These are phyloP conservation scores for Pseudogymnoascus sp. DNA, from an alignment of 2,329 filamentous ascomycete genomes.

Conservation along the genomic window DNA sequence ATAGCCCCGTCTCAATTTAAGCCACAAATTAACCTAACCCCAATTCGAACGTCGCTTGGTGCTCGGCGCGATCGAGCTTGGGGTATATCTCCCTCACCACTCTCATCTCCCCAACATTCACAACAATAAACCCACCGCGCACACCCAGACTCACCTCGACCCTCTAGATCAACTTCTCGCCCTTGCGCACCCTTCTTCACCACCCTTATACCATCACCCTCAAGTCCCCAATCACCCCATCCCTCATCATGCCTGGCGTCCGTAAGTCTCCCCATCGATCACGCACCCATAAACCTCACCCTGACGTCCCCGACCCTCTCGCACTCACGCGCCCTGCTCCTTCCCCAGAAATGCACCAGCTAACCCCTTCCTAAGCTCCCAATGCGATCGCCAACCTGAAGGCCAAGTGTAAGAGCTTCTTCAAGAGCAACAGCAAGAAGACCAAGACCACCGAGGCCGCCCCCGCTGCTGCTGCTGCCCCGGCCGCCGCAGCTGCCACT, in stretches of 20 bases:
- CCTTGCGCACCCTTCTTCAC: not conserved
- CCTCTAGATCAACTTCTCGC: not conserved
- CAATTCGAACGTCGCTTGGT: slow-evolving; percentile 1
- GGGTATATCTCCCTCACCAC: slow-evolving; percentile 1
- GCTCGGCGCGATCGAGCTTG: slow-evolving; percentile 1
- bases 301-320: not conserved
- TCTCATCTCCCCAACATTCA: slow-evolving; percentile 5
- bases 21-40: slow-evolving; percentile 3
- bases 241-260: slow-evolving; percentile 24
- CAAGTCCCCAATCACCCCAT: not conserved
- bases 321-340: not conserved
- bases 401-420: slow-evolving; percentile 25
- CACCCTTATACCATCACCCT: not conserved
- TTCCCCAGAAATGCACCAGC: not conserved
- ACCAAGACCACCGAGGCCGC: slow-evolving; percentile 19
- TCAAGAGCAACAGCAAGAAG: slow-evolving; percentile 23
- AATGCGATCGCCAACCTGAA: slow-evolving; percentile 25
- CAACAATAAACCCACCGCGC: not conserved
- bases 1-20: slow-evolving; percentile 7
- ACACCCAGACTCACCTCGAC: not conserved
- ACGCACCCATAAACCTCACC: slow-evolving; percentile 7
- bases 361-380: slow-evolving; percentile 20
- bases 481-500: slow-evolving; percentile 10
- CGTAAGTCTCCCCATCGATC: slow-evolving; percentile 20
- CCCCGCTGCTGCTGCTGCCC: slow-evolving; percentile 7